A percentile compares a stretch with the other conserved stretches of the same genome.
phyloP scores from a whole-genome alignment of 1,284 basidiomycete species.

The Cryptococcus wingfieldii region DNA sequence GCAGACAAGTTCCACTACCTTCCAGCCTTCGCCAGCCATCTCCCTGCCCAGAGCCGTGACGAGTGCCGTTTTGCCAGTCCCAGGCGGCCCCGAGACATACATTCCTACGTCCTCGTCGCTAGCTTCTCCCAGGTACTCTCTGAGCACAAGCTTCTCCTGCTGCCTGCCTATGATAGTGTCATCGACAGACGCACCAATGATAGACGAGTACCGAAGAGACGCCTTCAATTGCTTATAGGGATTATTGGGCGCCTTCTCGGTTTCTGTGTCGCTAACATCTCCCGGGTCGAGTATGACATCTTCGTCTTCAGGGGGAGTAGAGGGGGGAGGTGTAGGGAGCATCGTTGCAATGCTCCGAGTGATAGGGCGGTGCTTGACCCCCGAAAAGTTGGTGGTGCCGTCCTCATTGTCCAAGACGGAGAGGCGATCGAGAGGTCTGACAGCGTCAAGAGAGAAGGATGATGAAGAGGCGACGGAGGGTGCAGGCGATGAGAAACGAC shows the following conservation, averaged over 20 bases:
- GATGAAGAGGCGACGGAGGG: constrained; percentile 35
- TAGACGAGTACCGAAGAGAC: constrained; percentile 36
- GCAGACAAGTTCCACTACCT: constrained; percentile 43
- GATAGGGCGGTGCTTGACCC: constrained; percentile 21
- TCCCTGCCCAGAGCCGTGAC: constrained; percentile 39
- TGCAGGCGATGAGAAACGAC: constrained; percentile 29
- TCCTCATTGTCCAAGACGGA: constrained; percentile 18
- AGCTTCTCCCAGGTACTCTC: constrained; percentile 30
- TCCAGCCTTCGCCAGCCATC: constrained; percentile 32
- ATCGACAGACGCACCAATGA: constrained; percentile 12
- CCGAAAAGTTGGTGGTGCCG: constrained; percentile 27
- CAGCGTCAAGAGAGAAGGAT: constrained; percentile 23
- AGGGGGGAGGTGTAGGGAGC: constrained; percentile 37
- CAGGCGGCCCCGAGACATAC: constrained; percentile 50
- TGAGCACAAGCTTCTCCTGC: constrained; percentile 37
- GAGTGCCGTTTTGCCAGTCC: constrained; percentile 50
- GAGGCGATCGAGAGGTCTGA: constrained; percentile 21
- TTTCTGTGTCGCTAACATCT: constrained; percentile 2
- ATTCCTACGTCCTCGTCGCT: constrained; percentile 31
- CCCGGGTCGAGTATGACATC: constrained; percentile 6
- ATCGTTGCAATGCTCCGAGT: constrained; percentile 13
- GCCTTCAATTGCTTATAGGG: constrained; percentile 46
- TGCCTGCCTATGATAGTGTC: constrained; percentile 41
- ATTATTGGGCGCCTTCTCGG: constrained; percentile 18
- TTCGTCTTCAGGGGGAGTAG: constrained; percentile 16